Evolutionary conservation across 176 grass and related monocot species (phyloP).

Genomic region (Alloteropsis semialata): DNA sequence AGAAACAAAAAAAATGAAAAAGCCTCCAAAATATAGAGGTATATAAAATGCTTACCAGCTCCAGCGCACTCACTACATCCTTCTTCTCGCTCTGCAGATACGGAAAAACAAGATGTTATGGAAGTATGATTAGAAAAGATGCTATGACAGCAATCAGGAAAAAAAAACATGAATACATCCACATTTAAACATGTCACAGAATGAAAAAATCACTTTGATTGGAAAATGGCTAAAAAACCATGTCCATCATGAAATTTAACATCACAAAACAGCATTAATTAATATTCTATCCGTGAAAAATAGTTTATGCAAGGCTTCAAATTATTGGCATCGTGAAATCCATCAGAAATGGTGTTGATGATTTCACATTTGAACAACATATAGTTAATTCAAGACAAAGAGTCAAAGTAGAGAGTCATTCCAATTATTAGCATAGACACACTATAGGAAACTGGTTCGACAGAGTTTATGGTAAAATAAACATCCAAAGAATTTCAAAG

Average conservation of each 20-base stretch:
- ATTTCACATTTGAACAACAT: not conserved
- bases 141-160: not conserved
- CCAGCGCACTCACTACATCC: constrained; percentile 35
- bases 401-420: not conserved
- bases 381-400: not conserved
- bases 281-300: not conserved
- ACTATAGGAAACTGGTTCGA: not conserved
- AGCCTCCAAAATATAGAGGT: not conserved
- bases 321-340: no score
- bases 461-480: not conserved
- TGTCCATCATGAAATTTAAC: not conserved
- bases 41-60: constrained; percentile 55
- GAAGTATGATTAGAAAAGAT: not conserved
- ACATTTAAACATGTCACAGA: not conserved
- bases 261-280: not conserved
- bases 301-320: not conserved
- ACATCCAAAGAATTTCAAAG: not conserved
- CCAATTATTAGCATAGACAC: not conserved
- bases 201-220: not conserved
- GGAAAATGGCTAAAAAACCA: not conserved
- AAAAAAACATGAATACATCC: not conserved
- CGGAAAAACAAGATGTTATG: not conserved
- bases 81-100: constrained; percentile 54
- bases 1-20: not conserved
- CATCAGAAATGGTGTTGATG: not conserved